Conservation (phyloP, 495 filamentous ascomycete species). For the Parathielavia hyrcaniae region DNA sequence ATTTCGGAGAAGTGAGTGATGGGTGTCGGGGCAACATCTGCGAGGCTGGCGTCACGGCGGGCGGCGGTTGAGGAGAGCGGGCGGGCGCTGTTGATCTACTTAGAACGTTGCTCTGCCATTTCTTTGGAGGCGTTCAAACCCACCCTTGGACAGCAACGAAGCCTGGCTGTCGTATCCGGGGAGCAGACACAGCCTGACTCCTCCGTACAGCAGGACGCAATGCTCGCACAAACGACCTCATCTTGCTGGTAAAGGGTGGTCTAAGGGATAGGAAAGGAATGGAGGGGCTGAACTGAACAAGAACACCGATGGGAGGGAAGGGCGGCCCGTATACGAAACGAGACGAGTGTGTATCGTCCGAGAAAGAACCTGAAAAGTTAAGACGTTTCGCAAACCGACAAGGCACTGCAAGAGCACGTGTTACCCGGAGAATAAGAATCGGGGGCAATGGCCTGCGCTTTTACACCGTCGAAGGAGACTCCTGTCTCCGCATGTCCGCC, state of each 20-base stretch:
- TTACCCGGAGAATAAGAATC: background rate
- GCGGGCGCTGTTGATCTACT: conserved; percentile 43
- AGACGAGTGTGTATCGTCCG: too few species aligned
- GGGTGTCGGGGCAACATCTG: conserved; percentile 74
- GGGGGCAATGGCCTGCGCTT: background rate
- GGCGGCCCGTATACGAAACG: background rate
- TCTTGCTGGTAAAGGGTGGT: conserved; percentile 30
- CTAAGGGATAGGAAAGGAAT: background rate
- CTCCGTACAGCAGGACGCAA: conserved; percentile 62
- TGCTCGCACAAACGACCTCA: conserved; percentile 64
- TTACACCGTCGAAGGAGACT: conserved; percentile 11
- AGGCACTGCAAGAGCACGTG: background rate
- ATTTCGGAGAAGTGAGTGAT: conserved; percentile 91
- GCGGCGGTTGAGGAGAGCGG: conserved; percentile 64
- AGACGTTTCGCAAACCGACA: background rate
- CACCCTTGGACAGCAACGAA: conserved; percentile 26
- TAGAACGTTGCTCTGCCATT: background rate
- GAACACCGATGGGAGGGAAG: background rate
- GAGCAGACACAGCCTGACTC: conserved; percentile 36
- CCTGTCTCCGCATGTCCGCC: background rate
- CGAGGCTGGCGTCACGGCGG: conserved; percentile 55
- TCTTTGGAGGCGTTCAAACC: conserved; percentile 3
- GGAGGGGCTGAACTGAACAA: conserved; percentile 6
- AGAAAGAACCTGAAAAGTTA: too few species aligned
- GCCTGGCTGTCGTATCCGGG: conserved; percentile 25